Percentiles rank a stretch among this genome's conserved stretches.
phyloP scores from a whole-genome alignment of 495 filamentous ascomycete species.

The Neurospora sp. region DNA sequence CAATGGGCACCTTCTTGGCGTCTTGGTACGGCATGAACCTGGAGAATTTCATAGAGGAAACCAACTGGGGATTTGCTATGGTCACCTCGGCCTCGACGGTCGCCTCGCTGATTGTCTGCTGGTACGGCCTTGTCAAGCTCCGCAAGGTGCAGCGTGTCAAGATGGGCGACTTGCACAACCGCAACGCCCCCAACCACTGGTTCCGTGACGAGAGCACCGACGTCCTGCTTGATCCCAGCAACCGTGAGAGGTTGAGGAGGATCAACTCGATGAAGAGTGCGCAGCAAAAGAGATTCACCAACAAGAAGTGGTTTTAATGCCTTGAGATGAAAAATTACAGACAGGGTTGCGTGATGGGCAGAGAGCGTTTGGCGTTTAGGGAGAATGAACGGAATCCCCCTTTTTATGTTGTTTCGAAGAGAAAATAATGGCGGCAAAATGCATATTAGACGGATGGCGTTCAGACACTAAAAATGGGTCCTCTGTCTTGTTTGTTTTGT shows the following conservation, averaged over 20 bases:
- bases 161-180: slow-evolving; percentile 48
- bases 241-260: slow-evolving; percentile 35
- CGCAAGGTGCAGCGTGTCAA: slow-evolving; percentile 81
- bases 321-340: not conserved
- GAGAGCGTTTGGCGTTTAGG: not conserved
- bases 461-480: not conserved
- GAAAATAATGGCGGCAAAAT: not conserved
- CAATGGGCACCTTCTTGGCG: slow-evolving; percentile 85
- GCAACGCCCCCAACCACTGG: slow-evolving; percentile 29
- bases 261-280: slow-evolving; percentile 36
- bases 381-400: not conserved
- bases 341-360: not conserved
- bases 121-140: slow-evolving; percentile 71
- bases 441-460: not conserved
- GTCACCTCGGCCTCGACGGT: slow-evolving; percentile 61
- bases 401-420: not conserved
- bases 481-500: not conserved
- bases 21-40: slow-evolving; percentile 99
- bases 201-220: slow-evolving; percentile 34
- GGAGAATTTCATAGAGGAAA: slow-evolving; percentile 97
- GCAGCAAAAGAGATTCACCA: slow-evolving; percentile 15
- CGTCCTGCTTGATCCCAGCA: slow-evolving; percentile 31
- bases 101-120: slow-evolving; percentile 65
- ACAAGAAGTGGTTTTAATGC: slow-evolving; percentile 24
- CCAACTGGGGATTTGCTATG: slow-evolving; percentile 73